A percentile compares a stretch with the other conserved stretches of the same genome.
Evolutionary conservation across 306 rosid species (phyloP).

Genomic region (Cicer chorassanicum): DNA sequence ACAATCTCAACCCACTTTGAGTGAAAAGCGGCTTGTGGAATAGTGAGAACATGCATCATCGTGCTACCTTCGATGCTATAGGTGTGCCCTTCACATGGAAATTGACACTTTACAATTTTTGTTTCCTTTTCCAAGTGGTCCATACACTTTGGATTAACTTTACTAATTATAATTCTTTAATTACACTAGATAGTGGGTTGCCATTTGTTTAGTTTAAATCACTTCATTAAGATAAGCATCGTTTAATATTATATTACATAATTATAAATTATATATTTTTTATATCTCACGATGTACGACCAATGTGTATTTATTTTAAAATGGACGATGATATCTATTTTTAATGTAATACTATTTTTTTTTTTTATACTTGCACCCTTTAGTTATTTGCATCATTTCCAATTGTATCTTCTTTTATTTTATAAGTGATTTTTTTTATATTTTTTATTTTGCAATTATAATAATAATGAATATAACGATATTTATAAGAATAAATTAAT

Average conservation of each 20-base stretch:
- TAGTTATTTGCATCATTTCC: too few species aligned
- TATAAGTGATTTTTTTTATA: too few species aligned
- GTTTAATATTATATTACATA: slow-evolving; percentile 24
- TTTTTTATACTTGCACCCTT: too few species aligned
- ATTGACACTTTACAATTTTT: slow-evolving; percentile 19
- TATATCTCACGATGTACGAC: too few species aligned
- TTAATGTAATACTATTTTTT: too few species aligned
- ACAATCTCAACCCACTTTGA: slow-evolving; percentile 74
- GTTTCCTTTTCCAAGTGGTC: slow-evolving; percentile 56
- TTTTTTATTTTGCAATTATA: too few species aligned
- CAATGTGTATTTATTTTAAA: too few species aligned
- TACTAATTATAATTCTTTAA: slow-evolving; percentile 50
- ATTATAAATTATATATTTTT: too few species aligned
- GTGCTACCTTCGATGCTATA: slow-evolving; percentile 72
- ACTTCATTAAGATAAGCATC: slow-evolving; percentile 64
- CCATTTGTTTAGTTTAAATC: slow-evolving; percentile 53
- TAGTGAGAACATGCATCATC: slow-evolving; percentile 78
- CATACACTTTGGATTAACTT: slow-evolving; percentile 64
- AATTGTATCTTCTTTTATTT: too few species aligned
- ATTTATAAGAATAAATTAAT: too few species aligned
- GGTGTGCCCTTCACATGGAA: slow-evolving; percentile 86
- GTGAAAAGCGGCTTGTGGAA: slow-evolving; percentile 69
- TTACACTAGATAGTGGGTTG: slow-evolving; percentile 55
- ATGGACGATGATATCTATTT: too few species aligned
- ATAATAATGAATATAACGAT: too few species aligned